Percentiles rank a stretch among this genome's conserved stretches.
Conservation (phyloP, 257 asterid genomes). For the Solanum pimpinellifolium region DNA sequence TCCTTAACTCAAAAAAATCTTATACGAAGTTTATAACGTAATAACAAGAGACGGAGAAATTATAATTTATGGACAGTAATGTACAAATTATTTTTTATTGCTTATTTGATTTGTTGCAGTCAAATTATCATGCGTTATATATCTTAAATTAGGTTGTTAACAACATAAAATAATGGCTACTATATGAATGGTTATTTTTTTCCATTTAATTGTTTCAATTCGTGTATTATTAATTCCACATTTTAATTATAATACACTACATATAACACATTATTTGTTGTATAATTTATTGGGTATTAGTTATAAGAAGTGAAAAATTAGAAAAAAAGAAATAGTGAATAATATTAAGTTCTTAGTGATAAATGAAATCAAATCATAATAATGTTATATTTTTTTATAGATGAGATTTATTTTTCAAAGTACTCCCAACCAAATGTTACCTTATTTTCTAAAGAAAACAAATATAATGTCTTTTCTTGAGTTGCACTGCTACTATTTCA, state of each 20-base stretch:
- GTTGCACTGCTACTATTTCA: neutral
- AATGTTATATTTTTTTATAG: neutral
- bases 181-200: neutral
- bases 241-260: neutral
- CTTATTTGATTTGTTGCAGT: neutral
- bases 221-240: neutral
- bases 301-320: no score
- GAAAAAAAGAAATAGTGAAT: neutral
- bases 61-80: neutral
- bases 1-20: accelerated
- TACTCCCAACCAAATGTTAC: neutral
- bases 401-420: neutral
- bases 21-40: neutral
- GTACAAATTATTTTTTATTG: neutral
- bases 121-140: neutral
- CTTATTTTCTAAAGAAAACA: neutral
- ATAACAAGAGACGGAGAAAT: neutral
- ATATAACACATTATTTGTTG: neutral
- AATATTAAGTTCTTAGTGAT: neutral
- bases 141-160: neutral
- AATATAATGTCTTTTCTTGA: neutral
- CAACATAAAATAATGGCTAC: neutral
- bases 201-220: neutral
- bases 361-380: neutral
- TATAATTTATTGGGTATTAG: neutral